phyloP scores from a whole-genome alignment of 1,284 basidiomycete genomes.

The Mycosarcoma mackinlayi region DNA sequence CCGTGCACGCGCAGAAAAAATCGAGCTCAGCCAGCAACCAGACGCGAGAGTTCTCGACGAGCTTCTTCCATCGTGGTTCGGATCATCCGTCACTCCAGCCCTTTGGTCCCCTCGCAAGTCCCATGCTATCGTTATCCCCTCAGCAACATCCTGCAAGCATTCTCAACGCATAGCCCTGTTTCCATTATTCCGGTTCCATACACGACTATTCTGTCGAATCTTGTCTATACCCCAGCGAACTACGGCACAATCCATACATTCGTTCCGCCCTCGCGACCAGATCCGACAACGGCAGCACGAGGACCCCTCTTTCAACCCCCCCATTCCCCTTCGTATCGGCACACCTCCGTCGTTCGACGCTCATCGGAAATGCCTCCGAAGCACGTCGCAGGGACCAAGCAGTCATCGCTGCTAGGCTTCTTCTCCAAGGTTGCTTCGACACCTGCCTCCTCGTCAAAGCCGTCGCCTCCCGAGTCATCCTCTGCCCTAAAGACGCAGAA shows the following conservation, averaged over 20 bases:
- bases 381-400: slow-evolving; percentile 28
- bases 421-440: slow-evolving; percentile 44
- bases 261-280: too few species aligned
- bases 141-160: too few species aligned
- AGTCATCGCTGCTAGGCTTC: slow-evolving; percentile 56
- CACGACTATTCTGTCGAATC: too few species aligned
- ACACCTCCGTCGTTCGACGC: slow-evolving; percentile 10
- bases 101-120: neutral
- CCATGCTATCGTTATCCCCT: too few species aligned
- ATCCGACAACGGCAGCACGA: neutral
- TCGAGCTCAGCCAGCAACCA: slow-evolving; percentile 14
- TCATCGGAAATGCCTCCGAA: slow-evolving; percentile 22
- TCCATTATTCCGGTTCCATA: too few species aligned
- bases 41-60: neutral
- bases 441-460: slow-evolving; percentile 14
- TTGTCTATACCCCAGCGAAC: too few species aligned
- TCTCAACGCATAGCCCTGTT: too few species aligned
- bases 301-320: neutral
- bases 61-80: neutral
- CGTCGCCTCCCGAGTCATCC: slow-evolving; percentile 9
- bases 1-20: slow-evolving; percentile 9
- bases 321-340: slow-evolving; percentile 2
- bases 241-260: too few species aligned
- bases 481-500: slow-evolving; percentile 1
- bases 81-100: neutral